A percentile compares a stretch with the other conserved stretches of the same genome.
These are phyloP conservation scores for Myrmaecium sp. DNA, from an alignment of 2,329 filamentous ascomycete genomes.

Conservation along the genomic window DNA sequence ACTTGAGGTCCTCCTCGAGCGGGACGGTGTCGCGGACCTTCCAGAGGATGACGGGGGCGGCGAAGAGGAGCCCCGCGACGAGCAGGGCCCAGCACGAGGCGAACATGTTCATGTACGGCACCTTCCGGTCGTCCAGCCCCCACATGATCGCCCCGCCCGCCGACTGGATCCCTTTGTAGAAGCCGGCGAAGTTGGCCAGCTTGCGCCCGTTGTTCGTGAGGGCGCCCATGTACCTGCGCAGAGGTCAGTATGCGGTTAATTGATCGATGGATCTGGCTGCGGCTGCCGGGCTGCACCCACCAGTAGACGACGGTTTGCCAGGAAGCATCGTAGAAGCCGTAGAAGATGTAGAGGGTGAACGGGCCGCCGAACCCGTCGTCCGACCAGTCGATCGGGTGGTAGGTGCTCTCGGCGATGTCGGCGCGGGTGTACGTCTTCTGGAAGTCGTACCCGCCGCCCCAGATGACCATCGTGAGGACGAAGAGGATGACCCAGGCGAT, in stretches of 20 bases:
- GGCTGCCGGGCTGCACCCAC: constrained; percentile 24
- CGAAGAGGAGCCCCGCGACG: constrained; percentile 55
- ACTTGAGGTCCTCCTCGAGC: constrained; percentile 66
- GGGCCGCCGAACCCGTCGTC: constrained; percentile 53
- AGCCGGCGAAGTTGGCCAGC: constrained; percentile 79
- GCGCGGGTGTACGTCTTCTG: constrained; percentile 42
- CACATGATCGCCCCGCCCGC: constrained; percentile 64
- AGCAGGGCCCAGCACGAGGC: constrained; percentile 62
- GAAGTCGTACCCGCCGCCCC: constrained; percentile 71
- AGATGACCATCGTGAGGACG: constrained; percentile 56
- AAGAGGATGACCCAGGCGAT: constrained; percentile 44
- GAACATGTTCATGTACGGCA: constrained; percentile 56
- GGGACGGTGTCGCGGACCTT: constrained; percentile 70
- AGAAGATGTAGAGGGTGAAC: constrained; percentile 82
- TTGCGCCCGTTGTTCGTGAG: constrained; percentile 86
- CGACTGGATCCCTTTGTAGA: constrained; percentile 85
- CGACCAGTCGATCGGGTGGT: constrained; percentile 44
- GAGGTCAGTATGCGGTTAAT: constrained; percentile 4
- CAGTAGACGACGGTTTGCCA: constrained; percentile 91
- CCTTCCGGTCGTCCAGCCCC: constrained; percentile 43
- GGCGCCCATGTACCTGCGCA: constrained; percentile 49
- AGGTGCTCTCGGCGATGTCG: constrained; percentile 10
- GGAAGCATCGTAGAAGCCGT: constrained; percentile 73
- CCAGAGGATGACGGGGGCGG: constrained; percentile 60
- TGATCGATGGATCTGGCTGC: constrained; percentile 1